A percentile compares a stretch with the other conserved stretches of the same genome.
Evolutionary conservation across 352 stramenopile species (phyloP).

Genomic region (Pythium myriotylum): DNA sequence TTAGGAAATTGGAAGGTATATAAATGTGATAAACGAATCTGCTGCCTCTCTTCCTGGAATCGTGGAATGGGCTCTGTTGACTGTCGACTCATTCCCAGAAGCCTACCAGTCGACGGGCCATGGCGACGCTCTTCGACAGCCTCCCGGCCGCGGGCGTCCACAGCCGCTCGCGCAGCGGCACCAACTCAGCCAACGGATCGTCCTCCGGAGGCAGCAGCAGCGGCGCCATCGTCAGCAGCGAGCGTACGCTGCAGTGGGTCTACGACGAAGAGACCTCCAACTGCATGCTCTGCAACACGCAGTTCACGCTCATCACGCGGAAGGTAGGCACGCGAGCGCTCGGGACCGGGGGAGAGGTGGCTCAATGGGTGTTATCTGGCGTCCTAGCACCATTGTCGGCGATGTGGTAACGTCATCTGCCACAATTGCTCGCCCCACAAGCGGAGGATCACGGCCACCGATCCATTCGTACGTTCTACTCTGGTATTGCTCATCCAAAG

Average conservation of each 20-base stretch:
- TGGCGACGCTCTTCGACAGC: conserved; percentile 75
- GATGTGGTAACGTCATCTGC: conserved; percentile 85
- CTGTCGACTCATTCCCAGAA: no score
- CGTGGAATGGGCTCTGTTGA: neutral
- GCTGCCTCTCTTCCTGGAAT: neutral
- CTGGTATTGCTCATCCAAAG: neutral
- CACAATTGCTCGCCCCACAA: conserved; percentile 88
- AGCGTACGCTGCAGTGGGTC: conserved; percentile 77
- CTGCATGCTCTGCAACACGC: conserved; percentile 88
- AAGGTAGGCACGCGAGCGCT: conserved; percentile 45
- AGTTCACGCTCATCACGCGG: conserved; percentile 79
- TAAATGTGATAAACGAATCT: neutral
- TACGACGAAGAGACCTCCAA: conserved; percentile 85
- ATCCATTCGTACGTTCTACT: conserved; percentile 72
- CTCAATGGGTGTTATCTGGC: neutral
- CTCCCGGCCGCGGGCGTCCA: conserved; percentile 64
- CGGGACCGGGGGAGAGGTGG: neutral
- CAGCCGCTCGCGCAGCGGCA: conserved; percentile 45
- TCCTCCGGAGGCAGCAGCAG: conserved; percentile 1
- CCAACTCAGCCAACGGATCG: conserved; percentile 14
- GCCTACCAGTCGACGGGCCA: conserved; percentile 14
- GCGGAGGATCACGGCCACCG: conserved; percentile 74
- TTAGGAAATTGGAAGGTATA: no score
- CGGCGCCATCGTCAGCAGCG: conserved; percentile 30
- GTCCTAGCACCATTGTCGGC: conserved; percentile 75